Percentiles rank a stretch among this genome's conserved stretches.
These are phyloP conservation scores for Diaporthe nobilis DNA, from an alignment of 2,329 filamentous ascomycete species.

Conservation along the genomic window DNA sequence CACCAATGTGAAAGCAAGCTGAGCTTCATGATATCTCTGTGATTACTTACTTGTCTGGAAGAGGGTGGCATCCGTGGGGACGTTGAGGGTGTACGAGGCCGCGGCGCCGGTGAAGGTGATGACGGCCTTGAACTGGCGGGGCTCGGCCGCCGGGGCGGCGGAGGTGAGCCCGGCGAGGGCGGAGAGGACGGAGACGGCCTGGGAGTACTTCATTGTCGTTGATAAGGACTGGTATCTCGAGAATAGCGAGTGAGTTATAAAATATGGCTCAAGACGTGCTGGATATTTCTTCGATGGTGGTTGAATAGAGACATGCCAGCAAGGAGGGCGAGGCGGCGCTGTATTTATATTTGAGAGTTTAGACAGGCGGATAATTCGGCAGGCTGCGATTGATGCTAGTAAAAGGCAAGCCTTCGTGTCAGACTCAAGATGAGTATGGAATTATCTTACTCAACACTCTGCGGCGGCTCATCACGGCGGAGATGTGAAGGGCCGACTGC, in stretches of 20 bases:
- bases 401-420: not conserved
- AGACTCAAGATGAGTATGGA: too few relatives aligned
- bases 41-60: constrained; percentile 25
- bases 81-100: constrained; percentile 25
- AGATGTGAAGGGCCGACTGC: not conserved
- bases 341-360: not conserved
- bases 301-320: not conserved
- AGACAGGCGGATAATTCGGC: not conserved
- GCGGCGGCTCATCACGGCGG: not conserved
- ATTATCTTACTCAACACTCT: too few relatives aligned
- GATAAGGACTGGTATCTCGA: not conserved
- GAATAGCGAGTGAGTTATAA: not conserved
- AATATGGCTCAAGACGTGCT: not conserved
- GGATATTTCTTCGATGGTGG: not conserved
- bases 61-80: not conserved
- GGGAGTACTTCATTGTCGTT: constrained; percentile 25
- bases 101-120: constrained; percentile 33
- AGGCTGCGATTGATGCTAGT: not conserved
- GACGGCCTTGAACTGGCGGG: constrained; percentile 32
- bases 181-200: constrained; percentile 28
- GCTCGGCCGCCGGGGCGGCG: constrained; percentile 29
- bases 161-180: constrained; percentile 19
- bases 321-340: too few relatives aligned
- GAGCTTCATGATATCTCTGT: not conserved
- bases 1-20: not conserved